phyloP scores from a whole-genome alignment of 2,329 filamentous ascomycete genomes.

The Coniosporium tulheliwenetii region DNA sequence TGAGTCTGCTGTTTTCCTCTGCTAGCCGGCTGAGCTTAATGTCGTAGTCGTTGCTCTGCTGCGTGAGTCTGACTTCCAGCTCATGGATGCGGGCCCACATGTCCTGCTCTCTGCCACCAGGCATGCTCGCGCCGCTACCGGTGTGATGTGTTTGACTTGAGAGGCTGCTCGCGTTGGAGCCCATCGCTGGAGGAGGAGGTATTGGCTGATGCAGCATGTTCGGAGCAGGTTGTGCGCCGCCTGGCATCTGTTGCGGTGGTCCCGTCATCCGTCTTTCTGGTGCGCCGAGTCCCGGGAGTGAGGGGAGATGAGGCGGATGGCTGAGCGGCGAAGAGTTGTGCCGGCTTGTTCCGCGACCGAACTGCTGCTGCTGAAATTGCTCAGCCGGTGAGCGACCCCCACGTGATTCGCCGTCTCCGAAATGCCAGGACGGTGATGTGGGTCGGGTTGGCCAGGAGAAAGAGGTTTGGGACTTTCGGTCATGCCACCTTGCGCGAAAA shows the following conservation, averaged over 20 bases:
- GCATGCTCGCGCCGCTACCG: slow-evolving; percentile 44
- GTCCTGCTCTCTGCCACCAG: slow-evolving; percentile 39
- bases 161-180: slow-evolving; percentile 34
- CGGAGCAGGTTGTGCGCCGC: slow-evolving; percentile 8
- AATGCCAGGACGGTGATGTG: slow-evolving; percentile 37
- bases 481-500: slow-evolving; percentile 34
- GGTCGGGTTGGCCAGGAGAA: slow-evolving; percentile 44
- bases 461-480: slow-evolving; percentile 80
- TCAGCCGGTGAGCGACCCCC: slow-evolving; percentile 52
- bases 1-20: no score
- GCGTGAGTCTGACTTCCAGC: slow-evolving; percentile 40
- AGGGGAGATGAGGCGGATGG: slow-evolving; percentile 21
- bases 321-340: slow-evolving; percentile 25
- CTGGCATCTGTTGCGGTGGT: slow-evolving; percentile 5
- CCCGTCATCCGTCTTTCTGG: slow-evolving; percentile 4
- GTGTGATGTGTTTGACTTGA: slow-evolving; percentile 32
- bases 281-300: slow-evolving; percentile 20
- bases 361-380: slow-evolving; percentile 46
- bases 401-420: slow-evolving; percentile 25
- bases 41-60: slow-evolving; percentile 32
- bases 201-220: slow-evolving; percentile 27
- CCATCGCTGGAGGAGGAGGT: slow-evolving; percentile 14
- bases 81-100: slow-evolving; percentile 59
- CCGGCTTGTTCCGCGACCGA: slow-evolving; percentile 40
- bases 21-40: no score